These are phyloP conservation scores for Grigorovia yakushimaensis DNA, from an alignment of 805 yeast genomes.

Conservation along the genomic window DNA sequence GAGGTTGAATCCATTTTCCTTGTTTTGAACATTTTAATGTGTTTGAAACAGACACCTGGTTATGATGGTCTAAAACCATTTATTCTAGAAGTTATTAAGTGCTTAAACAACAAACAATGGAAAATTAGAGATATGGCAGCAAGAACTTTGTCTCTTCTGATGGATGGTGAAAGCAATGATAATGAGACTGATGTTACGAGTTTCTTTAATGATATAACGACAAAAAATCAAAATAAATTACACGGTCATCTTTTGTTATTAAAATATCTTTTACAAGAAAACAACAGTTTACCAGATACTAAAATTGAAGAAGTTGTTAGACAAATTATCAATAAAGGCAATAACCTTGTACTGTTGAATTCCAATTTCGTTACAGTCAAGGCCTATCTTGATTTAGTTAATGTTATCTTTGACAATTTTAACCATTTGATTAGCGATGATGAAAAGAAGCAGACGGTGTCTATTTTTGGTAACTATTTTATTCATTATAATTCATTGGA, in stretches of 20 bases:
- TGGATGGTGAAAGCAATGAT: conserved; percentile 19
- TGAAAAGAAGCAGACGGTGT: conserved; percentile 4
- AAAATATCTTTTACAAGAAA: conserved; percentile 1
- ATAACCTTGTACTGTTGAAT: conserved; percentile 14
- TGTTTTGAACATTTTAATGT: conserved; percentile 58
- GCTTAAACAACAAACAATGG: conserved; percentile 56
- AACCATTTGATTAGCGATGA: background rate
- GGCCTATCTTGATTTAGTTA: conserved; percentile 21
- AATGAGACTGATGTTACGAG: conserved; percentile 22
- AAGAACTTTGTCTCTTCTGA: conserved; percentile 47
- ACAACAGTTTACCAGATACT: background rate
- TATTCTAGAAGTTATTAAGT: conserved; percentile 35
- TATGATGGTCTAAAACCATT: conserved; percentile 46
- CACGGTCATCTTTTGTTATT: conserved; percentile 57
- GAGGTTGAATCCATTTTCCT: conserved; percentile 63
- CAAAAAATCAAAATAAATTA: conserved; percentile 32
- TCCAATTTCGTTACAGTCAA: conserved; percentile 29
- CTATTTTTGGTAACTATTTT: conserved; percentile 31
- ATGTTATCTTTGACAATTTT: background rate
- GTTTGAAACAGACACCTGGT: conserved; percentile 53
- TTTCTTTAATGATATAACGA: conserved; percentile 19
- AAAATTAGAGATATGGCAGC: conserved; percentile 85
- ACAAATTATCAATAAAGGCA: background rate
- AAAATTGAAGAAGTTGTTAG: conserved; percentile 4
- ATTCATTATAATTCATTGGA: conserved; percentile 19